Evolutionary conservation across 805 yeast genomes (phyloP).

Genomic region (Candida oleophila): DNA sequence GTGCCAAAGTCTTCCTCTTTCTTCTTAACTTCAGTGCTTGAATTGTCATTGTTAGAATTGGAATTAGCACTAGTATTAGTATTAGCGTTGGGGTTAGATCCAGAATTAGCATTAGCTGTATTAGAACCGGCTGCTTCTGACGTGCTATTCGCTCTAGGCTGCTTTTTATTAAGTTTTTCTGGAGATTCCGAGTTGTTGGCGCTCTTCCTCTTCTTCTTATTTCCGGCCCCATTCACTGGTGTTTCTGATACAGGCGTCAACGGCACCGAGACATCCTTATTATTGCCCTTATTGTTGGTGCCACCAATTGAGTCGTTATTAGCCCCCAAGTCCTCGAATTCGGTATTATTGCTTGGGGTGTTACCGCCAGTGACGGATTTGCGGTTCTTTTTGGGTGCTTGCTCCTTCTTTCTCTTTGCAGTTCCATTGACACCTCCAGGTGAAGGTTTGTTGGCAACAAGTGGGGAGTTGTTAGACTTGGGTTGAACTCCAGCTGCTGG

Average conservation of each 20-base stretch:
- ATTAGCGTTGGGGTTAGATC: constrained; percentile 4
- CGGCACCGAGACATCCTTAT: constrained; percentile 39
- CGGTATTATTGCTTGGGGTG: neutral
- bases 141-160: constrained; percentile 2
- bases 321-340: neutral
- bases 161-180: constrained; percentile 21
- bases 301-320: neutral
- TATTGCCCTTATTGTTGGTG: constrained; percentile 6
- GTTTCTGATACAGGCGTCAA: constrained; percentile 42
- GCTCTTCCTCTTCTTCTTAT: constrained; percentile 27
- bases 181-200: constrained; percentile 32
- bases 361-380: constrained; percentile 25
- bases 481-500: constrained; percentile 15
- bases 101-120: constrained; percentile 27
- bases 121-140: constrained; percentile 9
- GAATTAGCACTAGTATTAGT: neutral
- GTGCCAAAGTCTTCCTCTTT: constrained; percentile 19
- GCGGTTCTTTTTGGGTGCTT: constrained; percentile 29
- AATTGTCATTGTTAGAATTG: neutral
- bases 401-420: constrained; percentile 28
- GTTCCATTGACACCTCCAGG: constrained; percentile 15
- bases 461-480: constrained; percentile 29
- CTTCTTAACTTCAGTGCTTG: constrained; percentile 4
- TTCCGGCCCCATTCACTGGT: constrained; percentile 19
- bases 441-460: constrained; percentile 31